phyloP scores from a whole-genome alignment of 176 grass and related monocot genomes.

The Carex pumila region DNA sequence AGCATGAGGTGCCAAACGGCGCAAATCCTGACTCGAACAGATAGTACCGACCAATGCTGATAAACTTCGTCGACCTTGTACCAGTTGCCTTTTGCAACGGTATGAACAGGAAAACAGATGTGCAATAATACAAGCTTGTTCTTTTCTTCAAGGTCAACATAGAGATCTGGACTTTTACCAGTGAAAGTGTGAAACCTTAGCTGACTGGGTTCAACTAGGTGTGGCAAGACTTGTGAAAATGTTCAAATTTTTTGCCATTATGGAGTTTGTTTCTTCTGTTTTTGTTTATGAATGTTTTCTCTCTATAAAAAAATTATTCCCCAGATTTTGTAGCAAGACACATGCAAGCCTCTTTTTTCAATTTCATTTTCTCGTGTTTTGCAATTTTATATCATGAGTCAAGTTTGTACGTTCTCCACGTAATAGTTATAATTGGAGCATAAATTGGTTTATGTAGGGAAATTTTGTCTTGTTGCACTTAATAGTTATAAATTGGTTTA shows the following conservation, averaged over 20 bases:
- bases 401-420: background rate
- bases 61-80: background rate
- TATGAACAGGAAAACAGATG: background rate
- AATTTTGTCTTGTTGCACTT: background rate
- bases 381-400: background rate
- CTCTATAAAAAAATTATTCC: background rate
- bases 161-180: background rate
- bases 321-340: background rate
- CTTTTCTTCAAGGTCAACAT: background rate
- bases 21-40: conserved; percentile 68
- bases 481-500: background rate
- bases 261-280: background rate
- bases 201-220: background rate
- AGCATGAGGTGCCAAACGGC: conserved; percentile 73
- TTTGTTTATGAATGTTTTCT: background rate
- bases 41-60: background rate
- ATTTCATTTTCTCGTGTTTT: background rate
- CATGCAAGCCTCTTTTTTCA: background rate
- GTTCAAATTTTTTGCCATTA: background rate
- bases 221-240: background rate
- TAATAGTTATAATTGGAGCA: background rate
- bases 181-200: background rate
- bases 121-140: background rate
- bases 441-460: background rate
- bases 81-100: background rate